These are phyloP conservation scores for Cercospora citrullina DNA, from an alignment of 2,329 filamentous ascomycete species.

Conservation along the genomic window DNA sequence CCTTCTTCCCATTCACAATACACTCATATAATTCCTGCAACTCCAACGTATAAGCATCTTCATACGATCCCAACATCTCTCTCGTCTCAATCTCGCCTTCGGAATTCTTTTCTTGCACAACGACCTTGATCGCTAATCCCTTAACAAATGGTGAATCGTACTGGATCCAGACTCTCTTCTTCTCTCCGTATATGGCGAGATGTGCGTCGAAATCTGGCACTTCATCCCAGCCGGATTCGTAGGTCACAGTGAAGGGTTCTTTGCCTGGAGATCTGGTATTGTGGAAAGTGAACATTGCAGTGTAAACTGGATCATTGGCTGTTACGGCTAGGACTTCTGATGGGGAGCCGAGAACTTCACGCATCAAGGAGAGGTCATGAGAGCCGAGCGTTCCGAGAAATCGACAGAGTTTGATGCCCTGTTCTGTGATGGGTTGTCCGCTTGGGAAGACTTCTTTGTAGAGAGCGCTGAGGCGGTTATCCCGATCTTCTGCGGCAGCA, in stretches of 20 bases:
- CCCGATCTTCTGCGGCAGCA: constrained; percentile 27
- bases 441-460: constrained; percentile 38
- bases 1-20: constrained; percentile 41
- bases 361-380: constrained; percentile 57
- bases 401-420: constrained; percentile 40
- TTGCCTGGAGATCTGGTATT: constrained; percentile 26
- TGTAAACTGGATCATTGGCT: constrained; percentile 40
- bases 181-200: constrained; percentile 54
- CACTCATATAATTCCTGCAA: constrained; percentile 44
- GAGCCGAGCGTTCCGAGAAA: constrained; percentile 54
- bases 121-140: constrained; percentile 54
- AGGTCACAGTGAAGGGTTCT: constrained; percentile 53
- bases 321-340: constrained; percentile 49
- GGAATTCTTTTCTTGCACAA: constrained; percentile 47
- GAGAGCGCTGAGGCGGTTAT: constrained; percentile 32
- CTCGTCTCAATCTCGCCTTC: constrained; percentile 36
- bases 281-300: constrained; percentile 50
- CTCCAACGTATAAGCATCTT: constrained; percentile 50
- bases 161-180: constrained; percentile 56
- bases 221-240: constrained; percentile 57
- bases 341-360: constrained; percentile 55
- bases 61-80: constrained; percentile 48
- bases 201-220: constrained; percentile 57
- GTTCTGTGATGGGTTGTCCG: constrained; percentile 35
- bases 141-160: constrained; percentile 62